A percentile compares a stretch with the other conserved stretches of the same genome.
These are phyloP conservation scores for Fusarium newnesense DNA, from an alignment of 2,329 filamentous ascomycete genomes.

Conservation along the genomic window DNA sequence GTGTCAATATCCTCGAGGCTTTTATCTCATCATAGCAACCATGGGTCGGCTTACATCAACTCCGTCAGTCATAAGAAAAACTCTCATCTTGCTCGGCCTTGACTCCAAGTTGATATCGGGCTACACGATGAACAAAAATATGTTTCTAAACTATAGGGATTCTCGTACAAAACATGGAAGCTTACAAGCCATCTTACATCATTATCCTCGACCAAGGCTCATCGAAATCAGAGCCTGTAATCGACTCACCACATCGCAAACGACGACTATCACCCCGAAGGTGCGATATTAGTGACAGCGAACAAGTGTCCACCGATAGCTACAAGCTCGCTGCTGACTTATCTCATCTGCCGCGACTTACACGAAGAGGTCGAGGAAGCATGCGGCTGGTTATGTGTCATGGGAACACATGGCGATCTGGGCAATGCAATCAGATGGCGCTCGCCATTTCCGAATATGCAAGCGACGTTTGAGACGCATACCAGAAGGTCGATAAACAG, in stretches of 20 bases:
- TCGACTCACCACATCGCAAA: conserved; percentile 60
- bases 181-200: conserved; percentile 63
- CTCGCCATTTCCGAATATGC: conserved; percentile 74
- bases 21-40: not conserved
- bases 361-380: conserved; percentile 59
- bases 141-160: conserved; percentile 64
- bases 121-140: conserved; percentile 69
- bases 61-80: conserved; percentile 54
- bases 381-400: conserved; percentile 70
- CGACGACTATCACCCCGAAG: conserved; percentile 65
- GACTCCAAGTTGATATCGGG: conserved; percentile 62
- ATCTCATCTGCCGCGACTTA: conserved; percentile 68
- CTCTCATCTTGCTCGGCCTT: conserved; percentile 68
- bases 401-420: conserved; percentile 75
- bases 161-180: conserved; percentile 63
- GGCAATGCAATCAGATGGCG: conserved; percentile 73
- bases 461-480: conserved; percentile 65
- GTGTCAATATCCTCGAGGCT: not conserved
- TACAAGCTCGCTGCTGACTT: conserved; percentile 72
- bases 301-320: conserved; percentile 73
- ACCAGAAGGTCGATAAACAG: conserved; percentile 72
- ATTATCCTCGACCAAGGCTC: conserved; percentile 76
- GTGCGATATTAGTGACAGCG: conserved; percentile 66
- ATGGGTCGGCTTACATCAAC: conserved; percentile 2
- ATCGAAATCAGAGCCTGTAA: conserved; percentile 62